Base-by-base conservation (phyloP, 148 eudicot species). In the Drosera capensis region DNA sequence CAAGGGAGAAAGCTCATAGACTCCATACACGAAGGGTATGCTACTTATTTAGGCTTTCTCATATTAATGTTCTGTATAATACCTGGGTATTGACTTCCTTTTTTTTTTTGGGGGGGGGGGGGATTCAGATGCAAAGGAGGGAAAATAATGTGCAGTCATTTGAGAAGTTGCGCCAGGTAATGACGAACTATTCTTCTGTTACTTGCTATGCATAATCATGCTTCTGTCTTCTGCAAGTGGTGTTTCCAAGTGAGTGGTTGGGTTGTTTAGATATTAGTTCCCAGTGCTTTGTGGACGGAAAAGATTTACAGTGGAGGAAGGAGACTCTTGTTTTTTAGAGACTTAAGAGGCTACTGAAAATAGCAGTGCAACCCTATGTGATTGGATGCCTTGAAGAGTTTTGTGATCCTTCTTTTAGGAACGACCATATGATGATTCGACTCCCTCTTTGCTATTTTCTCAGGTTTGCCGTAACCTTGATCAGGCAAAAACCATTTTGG, bases 381-480 rank as follows among this genome's bases (percentile, higher is more conserved):
- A n/a, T n/a, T n/a, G n/a, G n/a, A n/a, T n/a, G n/a, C n/a, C n/a
- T n/a, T n/a, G n/a, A n/a, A 5, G 9, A 11, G 38, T 34, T 34
- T 41, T 19, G 39, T 23, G 49, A n/a, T n/a, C n/a, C n/a, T n/a
- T n/a, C n/a, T n/a, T n/a, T n/a, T n/a, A n/a, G n/a, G n/a, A n/a
- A n/a, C n/a, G n/a, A n/a, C n/a, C n/a, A n/a, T n/a, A n/a, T n/a
- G n/a, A n/a, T n/a, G n/a, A n/a, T n/a, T n/a, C n/a, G n/a, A n/a
- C n/a, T n/a, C 11, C 40, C 30, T 7, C n/a, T n/a, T n/a, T n/a
- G n/a, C n/a, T n/a, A n/a, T n/a, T n/a, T n/a, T n/a, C n/a, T 40
- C 73, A 88, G 97, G 97, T 90, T 47, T 66, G 97, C 51, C 93
- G 97, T 63, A 90, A 80, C 67, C 95, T 90, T 45, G 97, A 90